A percentile compares a stretch with the other conserved stretches of the same genome.
Conservation (phyloP, 306 rosid genomes). For the Glycyrrhiza uralensis region DNA sequence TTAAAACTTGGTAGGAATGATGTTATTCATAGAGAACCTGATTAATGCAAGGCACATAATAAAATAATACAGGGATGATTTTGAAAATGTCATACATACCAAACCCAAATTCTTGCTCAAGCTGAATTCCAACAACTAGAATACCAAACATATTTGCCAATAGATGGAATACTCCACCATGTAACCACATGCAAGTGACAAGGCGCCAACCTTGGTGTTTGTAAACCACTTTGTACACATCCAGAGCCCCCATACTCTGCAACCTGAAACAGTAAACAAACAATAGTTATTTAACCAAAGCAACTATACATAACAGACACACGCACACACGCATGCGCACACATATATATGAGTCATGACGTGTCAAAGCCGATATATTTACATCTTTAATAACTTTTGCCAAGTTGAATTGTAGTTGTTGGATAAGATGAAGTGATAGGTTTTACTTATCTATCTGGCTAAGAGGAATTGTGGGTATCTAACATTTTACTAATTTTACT, state of each 20-base stretch:
- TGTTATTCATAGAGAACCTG: background rate
- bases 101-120: constrained; percentile 96
- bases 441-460: background rate
- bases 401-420: background rate
- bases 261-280: constrained; percentile 49
- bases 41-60: background rate
- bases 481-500: background rate
- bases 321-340: no score
- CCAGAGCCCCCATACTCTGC: constrained; percentile 87
- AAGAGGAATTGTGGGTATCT: background rate
- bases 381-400: no score
- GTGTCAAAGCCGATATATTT: no score
- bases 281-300: background rate
- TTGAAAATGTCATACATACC: constrained; percentile 46
- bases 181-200: constrained; percentile 85
- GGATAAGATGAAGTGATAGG: background rate
- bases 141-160: constrained; percentile 88
- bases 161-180: constrained; percentile 84
- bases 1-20: background rate
- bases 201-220: constrained; percentile 90
- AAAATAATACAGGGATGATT: background rate
- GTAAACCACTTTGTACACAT: constrained; percentile 60
- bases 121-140: constrained; percentile 81
- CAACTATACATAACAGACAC: background rate
- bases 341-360: no score